Base-by-base conservation (phyloP, 2,329 filamentous ascomycete genomes). In the Blastomyces percursus region DNA sequence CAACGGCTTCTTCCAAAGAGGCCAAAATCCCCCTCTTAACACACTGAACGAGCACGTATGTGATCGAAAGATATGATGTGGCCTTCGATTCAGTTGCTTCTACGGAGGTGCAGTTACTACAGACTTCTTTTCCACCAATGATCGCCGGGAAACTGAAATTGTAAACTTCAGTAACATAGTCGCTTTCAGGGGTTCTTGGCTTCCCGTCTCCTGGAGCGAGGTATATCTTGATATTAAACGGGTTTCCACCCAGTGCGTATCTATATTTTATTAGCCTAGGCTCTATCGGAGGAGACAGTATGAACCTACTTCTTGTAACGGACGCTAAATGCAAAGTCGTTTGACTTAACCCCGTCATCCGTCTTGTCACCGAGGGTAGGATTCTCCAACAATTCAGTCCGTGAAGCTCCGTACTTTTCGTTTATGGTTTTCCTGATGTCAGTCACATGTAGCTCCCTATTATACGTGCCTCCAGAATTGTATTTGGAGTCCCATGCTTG, bases 401-500 rank as follows among this genome's bases (percentile, higher is more conserved):
- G 12, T 9, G 57, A 48, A 48, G 57, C 57, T 30, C 57, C 57
- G 19, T 59, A 59, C 42, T 59, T 59, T 48, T 59, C 57, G 27
- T 59, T 59, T 11, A 59, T 48, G 14, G 27, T 32, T 35, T 32
- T 48, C n/a, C 27, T 19, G 19, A 59, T 46, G 30, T 59, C 57
- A 48, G 57, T 48, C 42, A 59, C 44, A 27, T 59, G 57, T 35
- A 59, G 27, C 4, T 59, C 57, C 16, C n/a, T 30, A 27, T 59
- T 50, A 48, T 59, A 59, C 2, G 57, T n/a, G 12, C 57, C 57
- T 16, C 40, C 16, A 21, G 57, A 11, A 32, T 59, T 46, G 42
- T 59, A 59, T 48, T 59, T 59, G 24, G 57, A 11, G 57, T 59
- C 57, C 57, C 57, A 59, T 35, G 57, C 50, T 59, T 59, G 57